Evolutionary conservation across 2,329 filamentous ascomycete genomes (phyloP).

Genomic region (Xenoacremonium recifei): DNA sequence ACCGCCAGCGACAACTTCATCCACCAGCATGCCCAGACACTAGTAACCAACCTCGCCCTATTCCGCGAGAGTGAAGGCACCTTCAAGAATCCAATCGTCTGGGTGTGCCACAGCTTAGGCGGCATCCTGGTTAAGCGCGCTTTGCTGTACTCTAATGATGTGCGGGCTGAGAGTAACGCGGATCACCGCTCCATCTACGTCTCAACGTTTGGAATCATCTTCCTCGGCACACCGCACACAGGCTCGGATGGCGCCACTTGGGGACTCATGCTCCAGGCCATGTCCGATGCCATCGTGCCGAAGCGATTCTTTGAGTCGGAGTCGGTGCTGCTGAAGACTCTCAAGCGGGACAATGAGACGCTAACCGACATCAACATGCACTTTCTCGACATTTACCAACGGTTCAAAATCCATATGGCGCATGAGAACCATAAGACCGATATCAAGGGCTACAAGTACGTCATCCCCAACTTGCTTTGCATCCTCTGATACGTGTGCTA

Average conservation of each 20-base stretch:
- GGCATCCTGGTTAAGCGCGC: conserved; percentile 71
- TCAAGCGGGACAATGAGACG: conserved; percentile 73
- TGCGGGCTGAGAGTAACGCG: conserved; percentile 58
- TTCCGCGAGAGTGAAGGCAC: conserved; percentile 60
- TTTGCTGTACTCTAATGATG: conserved; percentile 63
- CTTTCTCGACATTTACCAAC: conserved; percentile 69
- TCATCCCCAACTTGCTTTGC: background rate
- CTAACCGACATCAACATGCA: conserved; percentile 71
- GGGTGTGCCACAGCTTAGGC: conserved; percentile 72
- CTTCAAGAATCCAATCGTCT: conserved; percentile 67
- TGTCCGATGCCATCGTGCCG: conserved; percentile 64
- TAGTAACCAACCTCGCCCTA: conserved; percentile 60
- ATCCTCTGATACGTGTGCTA: conserved; percentile 1
- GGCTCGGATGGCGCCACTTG: conserved; percentile 68
- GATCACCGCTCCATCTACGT: conserved; percentile 68
- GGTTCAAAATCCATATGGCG: conserved; percentile 73
- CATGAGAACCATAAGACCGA: conserved; percentile 74
- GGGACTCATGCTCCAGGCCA: conserved; percentile 65
- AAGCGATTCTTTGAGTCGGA: conserved; percentile 67
- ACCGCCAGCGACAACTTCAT: conserved; percentile 65
- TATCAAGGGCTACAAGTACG: conserved; percentile 58
- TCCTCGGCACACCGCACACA: conserved; percentile 74
- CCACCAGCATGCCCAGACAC: conserved; percentile 68
- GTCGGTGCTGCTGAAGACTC: conserved; percentile 63
- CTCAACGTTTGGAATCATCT: conserved; percentile 74